Conservation (phyloP, 73 alveolate species). For the Tetrahymena elliotti region DNA sequence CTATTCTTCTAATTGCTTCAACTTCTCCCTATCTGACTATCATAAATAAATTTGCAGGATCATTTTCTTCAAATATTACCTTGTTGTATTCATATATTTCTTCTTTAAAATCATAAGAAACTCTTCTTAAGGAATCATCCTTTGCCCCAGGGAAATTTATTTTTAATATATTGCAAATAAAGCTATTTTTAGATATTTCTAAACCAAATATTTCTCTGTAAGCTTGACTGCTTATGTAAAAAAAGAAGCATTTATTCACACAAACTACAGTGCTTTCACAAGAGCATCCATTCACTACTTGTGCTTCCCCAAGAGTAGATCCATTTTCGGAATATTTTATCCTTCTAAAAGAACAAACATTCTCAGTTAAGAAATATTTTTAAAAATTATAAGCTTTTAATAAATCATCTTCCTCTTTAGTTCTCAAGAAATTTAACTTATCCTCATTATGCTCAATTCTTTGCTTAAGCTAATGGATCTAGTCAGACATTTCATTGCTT, state of each 20-base stretch:
- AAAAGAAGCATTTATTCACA: not conserved
- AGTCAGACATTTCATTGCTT: not conserved
- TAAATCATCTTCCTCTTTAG: not conserved
- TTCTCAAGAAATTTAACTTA: not conserved
- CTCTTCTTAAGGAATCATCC: not conserved
- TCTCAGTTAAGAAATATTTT: not conserved
- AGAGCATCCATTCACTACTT: not conserved
- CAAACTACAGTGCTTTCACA: not conserved
- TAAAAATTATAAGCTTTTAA: not conserved
- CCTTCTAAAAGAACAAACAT: not conserved
- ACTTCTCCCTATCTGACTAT: not conserved
- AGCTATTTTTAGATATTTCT: not conserved
- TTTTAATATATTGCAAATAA: not conserved
- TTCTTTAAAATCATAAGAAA: not conserved
- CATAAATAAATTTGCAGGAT: not conserved
- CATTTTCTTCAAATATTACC: not conserved
- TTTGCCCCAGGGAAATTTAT: not conserved
- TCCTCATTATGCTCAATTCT: not conserved
- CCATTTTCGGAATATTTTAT: not conserved
- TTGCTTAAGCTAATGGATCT: not conserved
- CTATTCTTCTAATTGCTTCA: not conserved
- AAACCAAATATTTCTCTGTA: not conserved
- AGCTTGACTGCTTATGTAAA: not conserved
- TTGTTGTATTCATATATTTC: not conserved
- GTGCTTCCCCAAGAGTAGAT: not conserved